Conservation (phyloP, 306 rosid species). For the Gillenia trifoliata region DNA sequence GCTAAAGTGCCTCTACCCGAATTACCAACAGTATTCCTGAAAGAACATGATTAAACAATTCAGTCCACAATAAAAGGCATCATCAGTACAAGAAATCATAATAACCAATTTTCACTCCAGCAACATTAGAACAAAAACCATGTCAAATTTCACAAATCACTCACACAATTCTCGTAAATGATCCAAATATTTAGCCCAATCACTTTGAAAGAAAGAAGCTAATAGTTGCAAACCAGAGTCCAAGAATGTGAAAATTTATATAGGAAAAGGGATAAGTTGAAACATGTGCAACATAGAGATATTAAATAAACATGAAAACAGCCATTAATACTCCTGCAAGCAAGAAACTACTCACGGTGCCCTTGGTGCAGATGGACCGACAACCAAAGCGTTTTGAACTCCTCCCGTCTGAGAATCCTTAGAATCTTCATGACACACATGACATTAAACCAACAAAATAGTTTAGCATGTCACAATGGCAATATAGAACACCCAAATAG, state of each 20-base stretch:
- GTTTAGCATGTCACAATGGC: background rate
- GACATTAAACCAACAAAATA: constrained; percentile 5
- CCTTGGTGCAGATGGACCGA: constrained; percentile 74
- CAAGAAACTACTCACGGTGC: constrained; percentile 39
- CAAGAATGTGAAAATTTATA: background rate
- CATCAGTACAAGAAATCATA: background rate
- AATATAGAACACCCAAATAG: background rate
- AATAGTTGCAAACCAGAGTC: background rate
- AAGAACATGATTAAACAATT: constrained; percentile 21
- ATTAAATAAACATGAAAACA: background rate
- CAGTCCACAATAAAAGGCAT: constrained; percentile 4
- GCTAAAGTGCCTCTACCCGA: constrained; percentile 49
- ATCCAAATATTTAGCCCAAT: background rate
- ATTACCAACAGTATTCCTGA: constrained; percentile 62
- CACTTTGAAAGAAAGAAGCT: background rate
- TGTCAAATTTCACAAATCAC: background rate
- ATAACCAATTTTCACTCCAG: background rate
- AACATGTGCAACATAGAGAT: background rate
- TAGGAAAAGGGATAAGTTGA: background rate
- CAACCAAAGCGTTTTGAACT: constrained; percentile 68
- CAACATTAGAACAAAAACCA: background rate
- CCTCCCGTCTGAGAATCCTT: constrained; percentile 43
- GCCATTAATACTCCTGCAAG: background rate
- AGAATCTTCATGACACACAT: constrained; percentile 53
- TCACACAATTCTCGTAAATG: background rate